Conservation (phyloP, 73 alveolate genomes). For the Stentor coeruleus region DNA sequence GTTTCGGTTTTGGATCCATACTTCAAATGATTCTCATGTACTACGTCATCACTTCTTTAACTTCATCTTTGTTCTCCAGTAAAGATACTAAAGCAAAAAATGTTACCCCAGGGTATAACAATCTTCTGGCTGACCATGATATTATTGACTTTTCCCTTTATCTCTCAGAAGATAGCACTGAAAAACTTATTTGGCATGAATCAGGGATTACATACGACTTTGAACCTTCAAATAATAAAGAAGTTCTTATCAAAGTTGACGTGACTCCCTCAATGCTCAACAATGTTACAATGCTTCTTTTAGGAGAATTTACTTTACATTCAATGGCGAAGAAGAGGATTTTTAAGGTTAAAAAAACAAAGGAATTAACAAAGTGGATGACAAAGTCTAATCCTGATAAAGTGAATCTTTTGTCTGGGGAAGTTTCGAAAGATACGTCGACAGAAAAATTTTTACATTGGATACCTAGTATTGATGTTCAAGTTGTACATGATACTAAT, state of each 20-base stretch:
- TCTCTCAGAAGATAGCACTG: conserved; percentile 22
- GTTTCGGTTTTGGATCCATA: neutral
- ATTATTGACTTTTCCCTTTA: conserved; percentile 23
- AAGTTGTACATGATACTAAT: conserved; percentile 52
- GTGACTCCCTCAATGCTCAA: conserved; percentile 28
- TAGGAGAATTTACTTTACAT: conserved; percentile 37
- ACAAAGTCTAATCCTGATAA: neutral
- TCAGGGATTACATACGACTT: conserved; percentile 31
- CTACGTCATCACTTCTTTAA: neutral
- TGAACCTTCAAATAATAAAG: conserved; percentile 30
- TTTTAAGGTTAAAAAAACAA: neutral
- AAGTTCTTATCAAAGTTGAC: conserved; percentile 37
- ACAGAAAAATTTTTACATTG: conserved; percentile 33
- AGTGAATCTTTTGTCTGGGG: conserved; percentile 17
- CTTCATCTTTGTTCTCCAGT: neutral
- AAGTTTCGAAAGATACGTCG: conserved; percentile 39
- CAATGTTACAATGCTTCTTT: conserved; percentile 34
- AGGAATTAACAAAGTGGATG: neutral
- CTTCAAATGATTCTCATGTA: neutral
- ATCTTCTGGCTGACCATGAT: conserved; percentile 21
- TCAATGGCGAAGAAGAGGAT: neutral
- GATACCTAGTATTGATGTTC: conserved; percentile 50
- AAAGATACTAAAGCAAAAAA: neutral
- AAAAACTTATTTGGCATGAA: conserved; percentile 39
- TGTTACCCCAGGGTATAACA: neutral